A percentile compares a stretch with the other conserved stretches of the same genome.
phyloP scores from a whole-genome alignment of 164 flowering plant genomes.

The Berberis vulgaris region DNA sequence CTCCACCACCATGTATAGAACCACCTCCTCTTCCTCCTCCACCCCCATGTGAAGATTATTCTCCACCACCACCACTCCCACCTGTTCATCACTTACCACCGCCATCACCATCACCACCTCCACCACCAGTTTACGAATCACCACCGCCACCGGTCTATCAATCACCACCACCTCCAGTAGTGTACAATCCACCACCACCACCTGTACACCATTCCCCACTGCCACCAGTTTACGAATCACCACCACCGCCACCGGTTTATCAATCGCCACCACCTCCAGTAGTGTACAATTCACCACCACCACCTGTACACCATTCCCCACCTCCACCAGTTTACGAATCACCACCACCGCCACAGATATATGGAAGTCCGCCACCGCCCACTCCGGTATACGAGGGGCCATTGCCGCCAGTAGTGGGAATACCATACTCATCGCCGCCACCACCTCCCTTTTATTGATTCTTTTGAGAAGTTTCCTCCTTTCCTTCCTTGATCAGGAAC shows the following conservation, averaged over 20 bases:
- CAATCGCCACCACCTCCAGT: slow-evolving; percentile 1
- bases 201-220: slow-evolving; percentile 34
- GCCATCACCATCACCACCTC: slow-evolving; percentile 11
- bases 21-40: slow-evolving; percentile 30
- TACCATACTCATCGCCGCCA: slow-evolving; percentile 10
- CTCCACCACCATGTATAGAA: slow-evolving; percentile 31
- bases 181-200: slow-evolving; percentile 20
- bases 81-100: slow-evolving; percentile 8
- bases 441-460: slow-evolving; percentile 34
- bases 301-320: slow-evolving; percentile 9
- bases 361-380: slow-evolving; percentile 14
- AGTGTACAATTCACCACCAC: slow-evolving; percentile 5
- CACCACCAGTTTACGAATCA: neutral
- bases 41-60: slow-evolving; percentile 18
- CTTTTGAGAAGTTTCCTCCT: slow-evolving; percentile 55
- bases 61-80: slow-evolving; percentile 10
- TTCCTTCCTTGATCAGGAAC: slow-evolving; percentile 14
- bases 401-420: slow-evolving; percentile 20
- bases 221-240: slow-evolving; percentile 4
- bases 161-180: slow-evolving; percentile 36
- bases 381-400: slow-evolving; percentile 17
- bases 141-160: slow-evolving; percentile 15
- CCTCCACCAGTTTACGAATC: neutral
- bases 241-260: slow-evolving; percentile 12
- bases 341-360: no score